A percentile compares a stretch with the other conserved stretches of the same genome.
Evolutionary conservation across 1,139 yeast species (phyloP).

Genomic region (Pichia sp.): DNA sequence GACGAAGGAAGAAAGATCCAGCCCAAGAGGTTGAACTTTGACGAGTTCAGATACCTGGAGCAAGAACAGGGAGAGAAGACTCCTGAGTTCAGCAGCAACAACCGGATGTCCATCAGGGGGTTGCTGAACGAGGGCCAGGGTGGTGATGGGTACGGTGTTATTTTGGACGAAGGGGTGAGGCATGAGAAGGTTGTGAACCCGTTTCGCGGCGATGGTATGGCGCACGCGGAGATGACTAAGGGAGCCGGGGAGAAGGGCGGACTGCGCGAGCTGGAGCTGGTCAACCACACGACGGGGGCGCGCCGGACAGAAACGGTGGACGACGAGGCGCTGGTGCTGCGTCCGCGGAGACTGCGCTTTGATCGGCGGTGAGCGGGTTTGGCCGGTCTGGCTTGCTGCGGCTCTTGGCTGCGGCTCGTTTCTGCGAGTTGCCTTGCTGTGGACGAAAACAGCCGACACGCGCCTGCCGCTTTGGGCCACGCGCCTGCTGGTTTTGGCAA

Average conservation of each 20-base stretch:
- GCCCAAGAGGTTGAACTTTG: constrained; percentile 19
- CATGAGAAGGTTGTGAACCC: constrained; percentile 23
- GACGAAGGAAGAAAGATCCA: constrained; percentile 21
- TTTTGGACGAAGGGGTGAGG: constrained; percentile 7
- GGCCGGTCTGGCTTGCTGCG: no score
- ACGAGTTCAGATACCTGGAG: neutral
- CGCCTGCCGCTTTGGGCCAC: no score
- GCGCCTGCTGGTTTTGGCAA: no score
- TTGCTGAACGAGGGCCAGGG: neutral
- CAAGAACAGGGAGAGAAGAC: neutral
- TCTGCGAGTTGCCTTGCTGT: no score
- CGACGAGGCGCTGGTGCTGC: constrained; percentile 20
- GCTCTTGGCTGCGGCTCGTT: no score
- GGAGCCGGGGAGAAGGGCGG: constrained; percentile 2
- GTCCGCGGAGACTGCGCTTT: constrained; percentile 21
- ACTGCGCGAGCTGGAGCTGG: constrained; percentile 16
- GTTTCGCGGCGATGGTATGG: constrained; percentile 8
- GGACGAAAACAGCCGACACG: no score
- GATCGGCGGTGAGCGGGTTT: no score
- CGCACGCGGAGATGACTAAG: neutral
- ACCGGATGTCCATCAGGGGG: constrained; percentile 10
- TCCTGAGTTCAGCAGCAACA: neutral
- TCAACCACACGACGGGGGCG: constrained; percentile 22
- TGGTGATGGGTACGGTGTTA: constrained; percentile 15
- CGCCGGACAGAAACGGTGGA: constrained; percentile 16